Base-by-base conservation (phyloP, 331 rosid genomes). In the Telfairia occidentalis region DNA sequence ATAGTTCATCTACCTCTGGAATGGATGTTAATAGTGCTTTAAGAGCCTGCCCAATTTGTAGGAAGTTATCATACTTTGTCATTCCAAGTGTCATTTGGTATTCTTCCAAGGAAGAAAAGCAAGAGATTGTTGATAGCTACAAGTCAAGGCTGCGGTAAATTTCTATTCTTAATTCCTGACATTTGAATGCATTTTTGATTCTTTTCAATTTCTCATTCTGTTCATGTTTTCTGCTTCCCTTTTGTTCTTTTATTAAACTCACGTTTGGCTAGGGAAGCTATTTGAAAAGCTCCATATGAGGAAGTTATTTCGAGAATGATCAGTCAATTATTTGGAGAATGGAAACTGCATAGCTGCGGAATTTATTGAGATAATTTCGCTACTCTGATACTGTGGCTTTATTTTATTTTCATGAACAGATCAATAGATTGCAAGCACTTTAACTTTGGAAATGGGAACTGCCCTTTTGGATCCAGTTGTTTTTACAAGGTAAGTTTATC, bases 31-130 rank as follows among this genome's bases (percentile, higher is more conserved):
- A 89, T 70, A 88, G 82, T 85, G 92, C 99, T 24, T 75, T 91
- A 88, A 85, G 99, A 79, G 85, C 99, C 30, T 95, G 99, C 81
- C 99, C 99, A 71, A 92, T 95, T 50, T 95, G 99, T 74, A 90
- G 99, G 73, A 92, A 90, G 85, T 81, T 92, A 71, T 95, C 99
- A 0, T 92, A 95, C 83, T 95, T 90, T 79, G 97, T 95, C 37
- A 84, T 95, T 82, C 99, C 99, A 55, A 95, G 99, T 77, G 96
- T 92, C 84, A 87, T 95, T 78, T 95, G 99, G 99, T 95, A 92
- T 82, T 78, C 88, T 53, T 34, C 96, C 32, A 85, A 81, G 55
- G 97, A 90, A 79, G 96, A 95, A 74, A 95, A 95, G 73, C 84
- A 79, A 80, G 99, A 95, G 79, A 95, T 95, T 78, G 37, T 90